A percentile compares a stretch with the other conserved stretches of the same genome.
Evolutionary conservation across 345 rosid species (phyloP).

Genomic region (Cardamine resedifolia): DNA sequence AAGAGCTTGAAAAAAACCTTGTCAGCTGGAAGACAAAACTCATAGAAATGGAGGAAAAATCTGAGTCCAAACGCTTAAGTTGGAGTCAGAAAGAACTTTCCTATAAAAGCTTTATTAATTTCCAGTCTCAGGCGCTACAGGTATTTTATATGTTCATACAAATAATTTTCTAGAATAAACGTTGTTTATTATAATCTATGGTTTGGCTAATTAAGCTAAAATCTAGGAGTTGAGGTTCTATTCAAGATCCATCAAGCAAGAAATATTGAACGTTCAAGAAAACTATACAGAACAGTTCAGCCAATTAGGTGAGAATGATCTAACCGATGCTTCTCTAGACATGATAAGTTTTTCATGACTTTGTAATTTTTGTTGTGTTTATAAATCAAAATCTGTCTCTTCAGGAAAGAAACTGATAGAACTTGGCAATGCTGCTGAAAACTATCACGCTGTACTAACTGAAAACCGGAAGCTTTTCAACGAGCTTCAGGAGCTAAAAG

Average conservation of each 20-base stretch:
- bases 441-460: constrained; percentile 66
- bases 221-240: constrained; percentile 61
- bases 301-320: constrained; percentile 51
- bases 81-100: constrained; percentile 60
- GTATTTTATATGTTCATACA: constrained; percentile 38
- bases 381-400: background rate
- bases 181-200: background rate
- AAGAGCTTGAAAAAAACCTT: constrained; percentile 53
- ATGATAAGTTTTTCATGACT: background rate
- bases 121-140: constrained; percentile 55
- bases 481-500: constrained; percentile 94
- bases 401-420: constrained; percentile 59
- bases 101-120: constrained; percentile 41
- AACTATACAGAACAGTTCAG: constrained; percentile 55
- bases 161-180: background rate
- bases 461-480: constrained; percentile 83
- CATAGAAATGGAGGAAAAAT: constrained; percentile 49
- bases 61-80: constrained; percentile 40
- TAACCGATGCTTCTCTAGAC: constrained; percentile 8
- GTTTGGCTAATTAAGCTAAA: constrained; percentile 19
- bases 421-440: constrained; percentile 62
- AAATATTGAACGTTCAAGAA: constrained; percentile 48
- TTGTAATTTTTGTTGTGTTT: background rate
- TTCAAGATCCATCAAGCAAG: constrained; percentile 63
- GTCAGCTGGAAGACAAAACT: constrained; percentile 45